Conservation (phyloP, 2,329 filamentous ascomycete genomes). For the Bretziella fagacearum region DNA sequence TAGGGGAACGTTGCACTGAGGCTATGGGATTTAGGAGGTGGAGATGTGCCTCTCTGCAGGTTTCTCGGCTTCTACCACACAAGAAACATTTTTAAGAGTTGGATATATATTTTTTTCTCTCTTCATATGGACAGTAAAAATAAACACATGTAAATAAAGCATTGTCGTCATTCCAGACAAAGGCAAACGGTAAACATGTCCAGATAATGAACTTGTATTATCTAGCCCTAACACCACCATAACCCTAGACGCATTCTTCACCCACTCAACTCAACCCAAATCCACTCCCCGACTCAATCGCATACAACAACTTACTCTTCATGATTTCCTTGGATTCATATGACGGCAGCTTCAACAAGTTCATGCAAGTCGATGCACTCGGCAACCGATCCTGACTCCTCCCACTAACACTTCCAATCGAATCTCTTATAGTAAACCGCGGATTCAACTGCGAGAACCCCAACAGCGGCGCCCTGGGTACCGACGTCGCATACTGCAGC, state of each 20-base stretch:
- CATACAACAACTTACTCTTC: conserved; percentile 72
- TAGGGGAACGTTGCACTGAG: neutral
- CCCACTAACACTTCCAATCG: conserved; percentile 22
- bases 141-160: too few relatives aligned
- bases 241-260: too few relatives aligned
- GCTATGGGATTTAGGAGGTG: neutral
- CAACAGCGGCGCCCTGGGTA: conserved; percentile 72
- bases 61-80: too few relatives aligned
- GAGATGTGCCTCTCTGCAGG: too few relatives aligned
- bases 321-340: conserved; percentile 52
- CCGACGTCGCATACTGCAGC: conserved; percentile 89
- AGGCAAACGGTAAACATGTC: too few relatives aligned
- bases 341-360: conserved; percentile 76
- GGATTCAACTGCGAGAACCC: conserved; percentile 79
- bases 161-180: too few relatives aligned
- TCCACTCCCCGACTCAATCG: conserved; percentile 74
- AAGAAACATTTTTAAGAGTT: too few relatives aligned
- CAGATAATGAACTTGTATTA: too few relatives aligned
- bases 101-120: too few relatives aligned
- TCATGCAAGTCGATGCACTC: conserved; percentile 91
- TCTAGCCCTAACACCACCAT: too few relatives aligned
- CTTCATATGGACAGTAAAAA: too few relatives aligned
- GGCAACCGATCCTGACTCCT: conserved; percentile 55
- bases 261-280: conserved; percentile 56
- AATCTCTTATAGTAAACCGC: conserved; percentile 77